Percentiles rank a stretch among this genome's conserved stretches.
Evolutionary conservation across 106 monocot species (phyloP).

Genomic region (Platanthera guangdongensis): DNA sequence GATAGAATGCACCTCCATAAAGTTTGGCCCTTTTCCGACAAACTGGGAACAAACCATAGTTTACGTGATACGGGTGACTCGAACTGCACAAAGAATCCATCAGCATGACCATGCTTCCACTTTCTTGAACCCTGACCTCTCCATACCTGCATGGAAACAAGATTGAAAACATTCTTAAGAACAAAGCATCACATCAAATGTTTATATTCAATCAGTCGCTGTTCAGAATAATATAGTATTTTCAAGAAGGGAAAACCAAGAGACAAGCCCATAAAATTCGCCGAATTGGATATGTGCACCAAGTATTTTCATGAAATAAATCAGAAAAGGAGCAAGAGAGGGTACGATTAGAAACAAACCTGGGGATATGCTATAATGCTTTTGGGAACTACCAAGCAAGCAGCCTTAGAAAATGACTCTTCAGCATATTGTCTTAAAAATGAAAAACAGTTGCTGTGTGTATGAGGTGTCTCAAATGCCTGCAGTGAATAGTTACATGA

Average conservation of each 20-base stretch:
- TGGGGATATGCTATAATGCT: slow-evolving; percentile 81
- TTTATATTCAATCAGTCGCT: not conserved
- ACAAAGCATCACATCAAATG: not conserved
- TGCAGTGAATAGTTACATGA: slow-evolving; percentile 10
- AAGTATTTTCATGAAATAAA: not conserved
- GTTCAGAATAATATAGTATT: not conserved
- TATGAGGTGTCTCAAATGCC: slow-evolving; percentile 94
- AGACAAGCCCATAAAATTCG: not conserved
- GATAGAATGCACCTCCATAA: slow-evolving; percentile 56
- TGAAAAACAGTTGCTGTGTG: slow-evolving; percentile 70
- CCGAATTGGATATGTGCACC: not conserved
- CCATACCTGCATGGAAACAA: slow-evolving; percentile 57
- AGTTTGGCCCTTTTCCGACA: slow-evolving; percentile 59
- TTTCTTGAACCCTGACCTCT: slow-evolving; percentile 97
- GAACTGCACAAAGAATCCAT: slow-evolving; percentile 97
- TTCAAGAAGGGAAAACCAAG: not conserved
- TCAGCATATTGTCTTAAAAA: slow-evolving; percentile 86
- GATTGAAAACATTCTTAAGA: not conserved
- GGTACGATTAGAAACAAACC: slow-evolving; percentile 26
- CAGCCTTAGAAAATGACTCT: slow-evolving; percentile 77
- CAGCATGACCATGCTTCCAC: slow-evolving; percentile 83
- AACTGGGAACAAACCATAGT: slow-evolving; percentile 87
- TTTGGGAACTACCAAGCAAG: slow-evolving; percentile 77
- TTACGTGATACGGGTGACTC: slow-evolving; percentile 66
- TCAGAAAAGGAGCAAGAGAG: not conserved